These are phyloP conservation scores for Hemerocallis citrina DNA, from an alignment of 106 monocot genomes.

Conservation along the genomic window DNA sequence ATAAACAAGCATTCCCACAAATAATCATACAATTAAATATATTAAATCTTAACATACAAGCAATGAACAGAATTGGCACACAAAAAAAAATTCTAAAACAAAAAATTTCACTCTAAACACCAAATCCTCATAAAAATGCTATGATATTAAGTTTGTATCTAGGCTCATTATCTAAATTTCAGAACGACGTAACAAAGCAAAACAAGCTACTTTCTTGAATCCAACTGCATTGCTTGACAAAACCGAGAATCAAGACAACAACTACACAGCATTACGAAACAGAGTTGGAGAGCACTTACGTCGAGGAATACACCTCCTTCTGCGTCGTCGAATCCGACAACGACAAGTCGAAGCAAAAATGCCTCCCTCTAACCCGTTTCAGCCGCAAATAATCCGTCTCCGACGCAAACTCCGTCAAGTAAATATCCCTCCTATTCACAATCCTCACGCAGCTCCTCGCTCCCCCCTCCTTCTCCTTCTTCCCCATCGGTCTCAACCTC, in stretches of 20 bases:
- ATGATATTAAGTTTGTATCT: background rate
- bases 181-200: background rate
- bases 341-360: conserved; percentile 88
- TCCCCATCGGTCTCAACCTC: conserved; percentile 80
- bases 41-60: too few species aligned
- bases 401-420: conserved; percentile 65
- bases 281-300: conserved; percentile 27
- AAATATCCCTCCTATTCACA: conserved; percentile 62
- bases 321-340: conserved; percentile 70
- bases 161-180: too few species aligned
- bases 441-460: conserved; percentile 67
- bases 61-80: too few species aligned
- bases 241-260: background rate
- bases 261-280: too few species aligned
- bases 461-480: conserved; percentile 84
- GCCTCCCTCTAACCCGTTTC: conserved; percentile 76
- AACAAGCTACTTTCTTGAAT: background rate
- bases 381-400: conserved; percentile 86
- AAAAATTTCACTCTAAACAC: too few species aligned
- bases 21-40: too few species aligned
- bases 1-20: too few species aligned
- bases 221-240: too few species aligned
- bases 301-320: conserved; percentile 67
- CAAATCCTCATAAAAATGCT: too few species aligned
- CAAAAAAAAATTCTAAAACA: too few species aligned